These are phyloP conservation scores for Meira miltonrushii DNA, from an alignment of 1,284 basidiomycete genomes.

Conservation along the genomic window DNA sequence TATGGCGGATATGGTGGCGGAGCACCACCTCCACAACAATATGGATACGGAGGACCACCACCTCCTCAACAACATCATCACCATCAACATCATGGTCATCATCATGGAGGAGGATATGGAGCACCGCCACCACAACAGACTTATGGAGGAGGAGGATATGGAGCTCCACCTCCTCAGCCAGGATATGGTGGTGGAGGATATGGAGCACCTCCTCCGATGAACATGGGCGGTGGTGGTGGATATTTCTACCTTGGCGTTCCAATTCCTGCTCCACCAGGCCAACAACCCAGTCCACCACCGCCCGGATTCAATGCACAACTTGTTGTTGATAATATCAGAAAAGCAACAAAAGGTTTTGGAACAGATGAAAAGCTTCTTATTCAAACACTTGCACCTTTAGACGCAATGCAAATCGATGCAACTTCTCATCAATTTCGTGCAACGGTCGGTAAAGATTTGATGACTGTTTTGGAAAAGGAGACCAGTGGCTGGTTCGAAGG, in stretches of 20 bases:
- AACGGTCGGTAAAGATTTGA: constrained; percentile 43
- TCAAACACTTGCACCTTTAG: constrained; percentile 33
- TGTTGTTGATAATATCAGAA: constrained; percentile 45
- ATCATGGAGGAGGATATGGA: neutral
- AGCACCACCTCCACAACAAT: constrained; percentile 22
- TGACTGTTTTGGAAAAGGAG: constrained; percentile 46
- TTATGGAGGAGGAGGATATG: constrained; percentile 6
- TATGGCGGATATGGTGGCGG: constrained; percentile 16
- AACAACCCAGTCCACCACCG: constrained; percentile 31
- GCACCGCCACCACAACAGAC: constrained; percentile 9
- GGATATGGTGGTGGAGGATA: constrained; percentile 12
- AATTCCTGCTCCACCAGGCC: constrained; percentile 41
- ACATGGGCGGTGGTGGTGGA: neutral
- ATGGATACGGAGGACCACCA: constrained; percentile 29
- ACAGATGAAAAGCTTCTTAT: constrained; percentile 43
- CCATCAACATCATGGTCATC: neutral
- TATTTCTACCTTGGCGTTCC: constrained; percentile 37
- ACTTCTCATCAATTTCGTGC: constrained; percentile 42
- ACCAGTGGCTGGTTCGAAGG: constrained; percentile 47
- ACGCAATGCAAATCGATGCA: constrained; percentile 43
- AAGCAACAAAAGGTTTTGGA: constrained; percentile 50
- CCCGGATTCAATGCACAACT: constrained; percentile 32
- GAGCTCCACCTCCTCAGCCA: constrained; percentile 8
- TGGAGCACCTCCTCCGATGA: constrained; percentile 8
- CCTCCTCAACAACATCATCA: constrained; percentile 14